Conservation (phyloP, 169 alveolate genomes). For the Plasmodium billcollinsi region DNA sequence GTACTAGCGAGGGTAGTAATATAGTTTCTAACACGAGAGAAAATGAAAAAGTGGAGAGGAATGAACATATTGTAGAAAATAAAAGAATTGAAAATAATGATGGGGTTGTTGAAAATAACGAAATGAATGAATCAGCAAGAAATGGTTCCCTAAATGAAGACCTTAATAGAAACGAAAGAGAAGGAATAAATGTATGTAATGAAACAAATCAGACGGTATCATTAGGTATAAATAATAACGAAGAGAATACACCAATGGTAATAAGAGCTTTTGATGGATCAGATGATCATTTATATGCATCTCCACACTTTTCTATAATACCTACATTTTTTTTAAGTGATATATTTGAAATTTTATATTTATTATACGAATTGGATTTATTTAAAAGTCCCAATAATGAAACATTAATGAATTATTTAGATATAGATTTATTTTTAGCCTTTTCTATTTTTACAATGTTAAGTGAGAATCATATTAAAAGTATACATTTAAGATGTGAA, state of each 20-base stretch:
- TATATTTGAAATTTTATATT: constrained; percentile 81
- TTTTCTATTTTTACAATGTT: constrained; percentile 87
- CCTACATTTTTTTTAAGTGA: constrained; percentile 85
- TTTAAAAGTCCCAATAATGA: constrained; percentile 76
- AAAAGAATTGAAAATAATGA: background rate
- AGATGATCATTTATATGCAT: constrained; percentile 41
- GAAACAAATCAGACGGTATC: background rate
- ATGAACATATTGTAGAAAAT: background rate
- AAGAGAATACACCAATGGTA: too few relatives aligned
- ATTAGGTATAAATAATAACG: too few relatives aligned
- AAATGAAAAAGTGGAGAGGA: background rate
- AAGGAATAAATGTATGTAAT: constrained; percentile 4
- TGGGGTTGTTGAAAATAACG: constrained; percentile 6
- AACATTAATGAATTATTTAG: constrained; percentile 81
- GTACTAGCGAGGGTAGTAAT: background rate
- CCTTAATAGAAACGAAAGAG: background rate
- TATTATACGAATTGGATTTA: constrained; percentile 76
- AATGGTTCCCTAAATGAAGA: constrained; percentile 1
- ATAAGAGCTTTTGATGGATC: constrained; percentile 8
- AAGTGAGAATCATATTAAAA: constrained; percentile 84
- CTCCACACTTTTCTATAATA: constrained; percentile 87
- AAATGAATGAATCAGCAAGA: background rate
- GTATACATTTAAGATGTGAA: constrained; percentile 90
- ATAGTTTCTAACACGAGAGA: background rate
- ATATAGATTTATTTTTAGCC: constrained; percentile 88